Evolutionary conservation across 805 yeast genomes (phyloP), one percentile per base, ranked within the genome.

Genomic region (Metschnikowia kofuensis): DNA sequence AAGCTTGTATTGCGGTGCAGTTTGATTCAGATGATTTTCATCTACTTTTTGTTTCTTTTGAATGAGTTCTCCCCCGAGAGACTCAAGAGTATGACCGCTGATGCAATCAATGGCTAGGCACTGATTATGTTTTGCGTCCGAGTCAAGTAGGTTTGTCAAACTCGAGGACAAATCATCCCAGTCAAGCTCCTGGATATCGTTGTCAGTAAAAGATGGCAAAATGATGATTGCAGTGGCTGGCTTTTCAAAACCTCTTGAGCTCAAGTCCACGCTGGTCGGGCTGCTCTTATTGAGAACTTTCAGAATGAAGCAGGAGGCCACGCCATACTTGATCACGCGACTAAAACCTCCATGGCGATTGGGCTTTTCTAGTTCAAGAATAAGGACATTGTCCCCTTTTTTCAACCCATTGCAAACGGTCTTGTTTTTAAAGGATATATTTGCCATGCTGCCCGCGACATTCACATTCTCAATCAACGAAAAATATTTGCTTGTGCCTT

Each of bases 401-500:
- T 14, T 16, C n/a, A 53, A 15, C 7, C 3, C 13, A 7, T 15
- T 30, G 12, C 27, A 27, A 14, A 15, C 14, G 26, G 36, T 37
- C 29, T 28, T 38, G 31, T 14, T 48, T 26, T 28, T 30, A 15
- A 40, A 35, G 1, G 29, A n/a, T 11, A 53, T 6, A 3, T 30
- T 37, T 6, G 56, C 56, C 13, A 7, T 29, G 47, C 53, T 36
- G 7, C 58, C 59, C 10, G 36, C 16, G 6, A 50, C 45, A 6
- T 40, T 31, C 8, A 56, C 21, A 1, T 38, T 38, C n/a, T 57
- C 47, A 12, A 66, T 49, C 29, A 51, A 43, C 35, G 52, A 38
- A 36, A 64, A 62, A 50, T 71, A 69, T 49, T 69, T 70, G 47
- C 75, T 70, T 11, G 52, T 29, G 27, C 60, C 57, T 7, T 47